Conservation (phyloP, 768 basidiomycete species). For the Galerina marginata region DNA sequence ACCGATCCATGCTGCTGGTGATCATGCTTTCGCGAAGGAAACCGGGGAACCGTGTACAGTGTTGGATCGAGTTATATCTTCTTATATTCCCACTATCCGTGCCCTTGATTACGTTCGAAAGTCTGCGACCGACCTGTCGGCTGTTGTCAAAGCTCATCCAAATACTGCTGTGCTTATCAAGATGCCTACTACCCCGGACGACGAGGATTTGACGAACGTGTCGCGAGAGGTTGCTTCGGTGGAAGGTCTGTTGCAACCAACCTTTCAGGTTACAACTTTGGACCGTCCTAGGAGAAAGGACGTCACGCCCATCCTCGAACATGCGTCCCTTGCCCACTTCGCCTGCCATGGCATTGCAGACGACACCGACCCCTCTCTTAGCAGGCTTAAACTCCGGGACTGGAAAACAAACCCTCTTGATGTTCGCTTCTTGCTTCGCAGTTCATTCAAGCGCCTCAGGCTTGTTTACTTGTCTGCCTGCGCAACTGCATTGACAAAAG, state of each 20-base stretch:
- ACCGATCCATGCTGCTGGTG: slow-evolving; percentile 26
- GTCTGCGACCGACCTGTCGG: background rate
- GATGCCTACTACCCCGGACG: slow-evolving; percentile 25
- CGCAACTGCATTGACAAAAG: slow-evolving; percentile 33
- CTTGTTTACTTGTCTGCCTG: slow-evolving; percentile 46
- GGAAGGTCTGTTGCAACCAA: background rate
- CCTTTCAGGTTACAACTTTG: slow-evolving; percentile 12
- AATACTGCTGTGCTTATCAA: slow-evolving; percentile 17
- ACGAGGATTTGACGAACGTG: slow-evolving; percentile 14
- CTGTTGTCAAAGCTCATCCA: slow-evolving; percentile 1
- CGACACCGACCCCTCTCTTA: slow-evolving; percentile 23
- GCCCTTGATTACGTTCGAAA: slow-evolving; percentile 16
- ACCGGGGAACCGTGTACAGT: slow-evolving; percentile 19
- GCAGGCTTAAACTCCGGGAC: slow-evolving; percentile 21
- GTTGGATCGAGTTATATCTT: slow-evolving; percentile 19
- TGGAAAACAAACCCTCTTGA: slow-evolving; percentile 19
- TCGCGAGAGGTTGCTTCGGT: slow-evolving; percentile 12
- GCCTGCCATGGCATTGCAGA: slow-evolving; percentile 37
- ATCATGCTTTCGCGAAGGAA: slow-evolving; percentile 13
- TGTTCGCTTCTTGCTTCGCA: slow-evolving; percentile 21
- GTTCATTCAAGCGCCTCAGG: slow-evolving; percentile 11
- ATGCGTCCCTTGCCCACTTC: slow-evolving; percentile 17
- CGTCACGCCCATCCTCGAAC: slow-evolving; percentile 6
- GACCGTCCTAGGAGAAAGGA: slow-evolving; percentile 11
- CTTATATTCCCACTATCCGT: slow-evolving; percentile 25